Conservation (phyloP, 139 green algal species). For the Axilococcus clingmanii region DNA sequence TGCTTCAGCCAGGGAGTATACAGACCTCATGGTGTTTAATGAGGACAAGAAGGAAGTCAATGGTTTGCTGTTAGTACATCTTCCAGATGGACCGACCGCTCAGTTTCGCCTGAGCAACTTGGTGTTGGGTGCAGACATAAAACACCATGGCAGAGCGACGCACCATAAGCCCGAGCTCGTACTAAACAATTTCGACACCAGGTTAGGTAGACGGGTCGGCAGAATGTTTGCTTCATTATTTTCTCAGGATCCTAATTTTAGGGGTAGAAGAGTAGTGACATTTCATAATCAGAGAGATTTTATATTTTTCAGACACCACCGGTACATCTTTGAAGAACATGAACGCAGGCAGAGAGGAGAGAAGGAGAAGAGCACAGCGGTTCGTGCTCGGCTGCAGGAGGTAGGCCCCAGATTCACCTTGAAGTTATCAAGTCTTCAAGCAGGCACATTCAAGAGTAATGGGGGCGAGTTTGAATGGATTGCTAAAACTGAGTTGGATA, state of each 20-base stretch:
- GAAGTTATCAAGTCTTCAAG: conserved; percentile 81
- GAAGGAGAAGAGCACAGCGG: conserved; percentile 42
- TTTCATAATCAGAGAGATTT: conserved; percentile 99
- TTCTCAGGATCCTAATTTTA: conserved; percentile 82
- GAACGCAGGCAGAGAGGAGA: conserved; percentile 12
- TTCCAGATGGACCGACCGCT: conserved; percentile 83
- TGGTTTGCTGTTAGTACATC: conserved; percentile 75
- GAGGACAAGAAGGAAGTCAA: conserved; percentile 83
- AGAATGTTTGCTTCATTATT: conserved; percentile 91
- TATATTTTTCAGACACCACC: conserved; percentile 95
- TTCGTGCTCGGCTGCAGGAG: conserved; percentile 79
- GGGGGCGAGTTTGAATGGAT: conserved; percentile 95
- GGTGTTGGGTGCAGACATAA: conserved; percentile 74
- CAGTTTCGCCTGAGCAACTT: conserved; percentile 73
- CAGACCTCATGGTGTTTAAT: conserved; percentile 83
- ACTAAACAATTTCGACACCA: conserved; percentile 90
- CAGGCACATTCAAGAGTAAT: conserved; percentile 90
- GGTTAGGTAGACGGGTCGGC: conserved; percentile 72
- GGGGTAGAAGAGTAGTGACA: conserved; percentile 79
- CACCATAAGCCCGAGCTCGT: conserved; percentile 82
- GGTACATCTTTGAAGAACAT: conserved; percentile 89
- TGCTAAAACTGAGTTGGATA: conserved; percentile 74
- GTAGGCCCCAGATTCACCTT: conserved; percentile 95
- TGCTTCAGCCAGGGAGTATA: conserved; percentile 66
- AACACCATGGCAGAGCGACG: conserved; percentile 68